Conservation (phyloP, 2,329 filamentous ascomycete genomes). For the Fusarium clavum region DNA sequence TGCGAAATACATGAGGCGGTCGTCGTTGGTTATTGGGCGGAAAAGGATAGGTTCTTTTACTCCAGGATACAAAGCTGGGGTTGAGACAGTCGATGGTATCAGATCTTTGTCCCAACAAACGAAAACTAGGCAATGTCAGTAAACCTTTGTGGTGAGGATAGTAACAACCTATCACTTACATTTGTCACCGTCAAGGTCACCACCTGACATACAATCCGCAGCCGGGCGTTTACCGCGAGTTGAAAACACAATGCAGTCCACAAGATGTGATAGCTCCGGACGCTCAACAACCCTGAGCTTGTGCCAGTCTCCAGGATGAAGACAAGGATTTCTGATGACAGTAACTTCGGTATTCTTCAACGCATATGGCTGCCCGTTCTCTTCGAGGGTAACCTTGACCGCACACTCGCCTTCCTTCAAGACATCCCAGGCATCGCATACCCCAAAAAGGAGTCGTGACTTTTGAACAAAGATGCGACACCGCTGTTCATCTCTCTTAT, state of each 20-base stretch:
- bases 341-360: background rate
- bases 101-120: conserved; percentile 5
- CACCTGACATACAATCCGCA: conserved; percentile 4
- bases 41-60: background rate
- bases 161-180: background rate
- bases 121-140: background rate
- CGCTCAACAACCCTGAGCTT: conserved; percentile 5
- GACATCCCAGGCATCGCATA: conserved; percentile 1
- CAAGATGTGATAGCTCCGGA: background rate
- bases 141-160: fast-evolving
- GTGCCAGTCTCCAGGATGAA: conserved; percentile 12
- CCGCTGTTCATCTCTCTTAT: background rate
- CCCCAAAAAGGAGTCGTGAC: background rate
- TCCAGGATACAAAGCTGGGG: background rate
- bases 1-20: background rate
- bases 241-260: conserved; percentile 5
- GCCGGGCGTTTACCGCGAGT: background rate
- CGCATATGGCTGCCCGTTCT: background rate
- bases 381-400: background rate
- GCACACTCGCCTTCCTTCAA: conserved; percentile 4
- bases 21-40: background rate
- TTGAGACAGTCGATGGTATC: conserved; percentile 1
- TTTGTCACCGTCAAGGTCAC: background rate
- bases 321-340: conserved; percentile 11
- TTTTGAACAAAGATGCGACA: background rate